phyloP scores from a whole-genome alignment of 352 stramenopile species.

The Phytophthora sojae region DNA sequence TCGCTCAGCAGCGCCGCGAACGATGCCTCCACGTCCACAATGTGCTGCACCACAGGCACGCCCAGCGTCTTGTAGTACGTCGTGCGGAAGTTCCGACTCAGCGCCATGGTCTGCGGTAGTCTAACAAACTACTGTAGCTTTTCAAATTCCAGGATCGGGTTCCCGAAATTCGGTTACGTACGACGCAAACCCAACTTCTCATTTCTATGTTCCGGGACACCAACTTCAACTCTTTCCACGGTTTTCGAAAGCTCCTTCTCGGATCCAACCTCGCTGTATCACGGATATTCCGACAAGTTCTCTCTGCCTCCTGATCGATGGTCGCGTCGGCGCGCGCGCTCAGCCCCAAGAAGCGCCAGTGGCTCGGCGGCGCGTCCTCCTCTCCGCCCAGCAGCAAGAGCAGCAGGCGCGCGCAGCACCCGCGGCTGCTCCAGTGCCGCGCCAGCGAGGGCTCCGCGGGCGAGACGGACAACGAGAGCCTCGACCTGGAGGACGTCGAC shows the following conservation, averaged over 20 bases:
- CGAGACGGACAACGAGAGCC: constrained; percentile 48
- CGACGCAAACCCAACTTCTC: neutral
- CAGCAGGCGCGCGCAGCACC: constrained; percentile 25
- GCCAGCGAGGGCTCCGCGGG: constrained; percentile 34
- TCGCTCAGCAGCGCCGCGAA: constrained; percentile 75
- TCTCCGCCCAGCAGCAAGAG: constrained; percentile 18
- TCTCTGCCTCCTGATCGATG: neutral
- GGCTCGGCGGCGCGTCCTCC: constrained; percentile 26
- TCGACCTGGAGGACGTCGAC: constrained; percentile 35
- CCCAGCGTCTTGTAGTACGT: constrained; percentile 91
- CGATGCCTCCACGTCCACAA: constrained; percentile 81
- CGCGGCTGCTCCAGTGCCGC: constrained; percentile 44
- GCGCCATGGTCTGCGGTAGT: neutral
- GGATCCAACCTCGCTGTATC: neutral
- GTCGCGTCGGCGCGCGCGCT: constrained; percentile 12
- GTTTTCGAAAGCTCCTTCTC: neutral
- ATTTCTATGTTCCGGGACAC: too few species aligned
- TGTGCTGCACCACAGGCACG: constrained; percentile 84
- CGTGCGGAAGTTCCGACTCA: constrained; percentile 58
- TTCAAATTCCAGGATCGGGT: neutral
- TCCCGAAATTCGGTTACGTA: neutral
- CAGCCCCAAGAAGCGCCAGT: constrained; percentile 63
- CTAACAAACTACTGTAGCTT: neutral
- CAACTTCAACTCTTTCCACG: constrained; percentile 31
- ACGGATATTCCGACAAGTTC: neutral